A percentile compares a stretch with the other conserved stretches of the same genome.
phyloP scores from a whole-genome alignment of 371 early-diverging fungal genomes.

The Coemansia sp. region DNA sequence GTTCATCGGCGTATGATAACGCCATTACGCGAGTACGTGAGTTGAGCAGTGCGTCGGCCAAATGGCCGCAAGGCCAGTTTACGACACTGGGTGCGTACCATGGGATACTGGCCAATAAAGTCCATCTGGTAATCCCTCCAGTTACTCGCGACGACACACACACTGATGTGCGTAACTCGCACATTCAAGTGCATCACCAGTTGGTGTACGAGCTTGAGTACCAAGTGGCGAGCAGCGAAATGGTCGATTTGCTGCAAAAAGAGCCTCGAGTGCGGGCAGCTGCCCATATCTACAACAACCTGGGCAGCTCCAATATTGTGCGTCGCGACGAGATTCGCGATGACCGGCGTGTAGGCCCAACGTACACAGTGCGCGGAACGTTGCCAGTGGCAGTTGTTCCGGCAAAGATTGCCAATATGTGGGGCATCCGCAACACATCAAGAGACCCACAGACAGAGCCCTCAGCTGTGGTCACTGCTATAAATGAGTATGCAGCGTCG shows the following conservation, averaged over 20 bases:
- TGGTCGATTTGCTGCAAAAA: not conserved
- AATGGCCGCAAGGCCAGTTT: conserved; percentile 1
- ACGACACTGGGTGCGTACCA: conserved; percentile 15
- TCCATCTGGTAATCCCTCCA: conserved; percentile 9
- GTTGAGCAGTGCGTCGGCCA: conserved; percentile 9
- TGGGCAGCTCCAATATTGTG: conserved; percentile 31
- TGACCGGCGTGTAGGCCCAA: not conserved
- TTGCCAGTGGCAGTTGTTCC: conserved; percentile 32
- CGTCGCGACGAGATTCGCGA: conserved; percentile 27
- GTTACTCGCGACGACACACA: not conserved
- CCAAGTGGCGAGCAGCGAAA: conserved; percentile 4
- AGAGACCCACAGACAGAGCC: conserved; percentile 3
- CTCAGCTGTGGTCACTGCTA: conserved; percentile 1
- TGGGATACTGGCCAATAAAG: conserved; percentile 17
- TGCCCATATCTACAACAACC: conserved; percentile 12
- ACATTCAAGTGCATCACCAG: conserved; percentile 46
- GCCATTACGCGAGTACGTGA: conserved; percentile 35
- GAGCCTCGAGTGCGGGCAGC: conserved; percentile 25
- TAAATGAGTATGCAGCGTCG: not conserved
- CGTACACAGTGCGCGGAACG: conserved; percentile 20
- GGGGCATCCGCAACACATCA: conserved; percentile 24
- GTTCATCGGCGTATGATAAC: conserved; percentile 28
- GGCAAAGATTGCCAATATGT: conserved; percentile 20
- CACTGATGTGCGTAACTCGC: conserved; percentile 38
- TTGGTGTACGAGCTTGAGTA: conserved; percentile 39